These are phyloP conservation scores for Pichia rugopelliculosa DNA, from an alignment of 805 yeast genomes.

Conservation along the genomic window DNA sequence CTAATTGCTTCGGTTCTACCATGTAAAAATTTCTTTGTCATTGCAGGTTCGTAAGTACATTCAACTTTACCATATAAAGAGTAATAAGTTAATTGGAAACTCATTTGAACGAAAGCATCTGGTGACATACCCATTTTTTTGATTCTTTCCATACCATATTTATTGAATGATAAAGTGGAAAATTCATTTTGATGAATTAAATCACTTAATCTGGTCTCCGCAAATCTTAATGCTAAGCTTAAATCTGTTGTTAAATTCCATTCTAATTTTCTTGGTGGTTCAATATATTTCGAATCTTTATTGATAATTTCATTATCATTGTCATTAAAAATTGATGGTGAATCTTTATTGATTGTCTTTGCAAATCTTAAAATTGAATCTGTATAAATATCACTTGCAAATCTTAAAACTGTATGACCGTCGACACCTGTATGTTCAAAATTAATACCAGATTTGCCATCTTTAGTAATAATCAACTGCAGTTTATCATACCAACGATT, in stretches of 20 bases:
- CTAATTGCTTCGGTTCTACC: constrained; percentile 93
- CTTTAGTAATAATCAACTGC: constrained; percentile 78
- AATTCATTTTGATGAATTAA: constrained; percentile 86
- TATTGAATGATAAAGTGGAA: constrained; percentile 65
- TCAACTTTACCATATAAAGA: constrained; percentile 90
- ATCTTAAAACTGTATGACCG: constrained; percentile 86
- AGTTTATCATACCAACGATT: constrained; percentile 89
- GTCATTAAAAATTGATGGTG: constrained; percentile 65
- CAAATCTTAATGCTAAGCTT: constrained; percentile 75
- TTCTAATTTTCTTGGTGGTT: constrained; percentile 80
- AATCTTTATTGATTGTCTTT: constrained; percentile 64
- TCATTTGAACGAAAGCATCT: constrained; percentile 91
- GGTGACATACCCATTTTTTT: constrained; percentile 85
- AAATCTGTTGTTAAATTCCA: constrained; percentile 80
- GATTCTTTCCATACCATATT: constrained; percentile 68
- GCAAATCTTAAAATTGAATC: constrained; percentile 88
- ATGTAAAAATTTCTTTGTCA: constrained; percentile 82
- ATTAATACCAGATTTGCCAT: constrained; percentile 89
- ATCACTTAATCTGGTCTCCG: constrained; percentile 83
- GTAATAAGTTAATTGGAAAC: constrained; percentile 86
- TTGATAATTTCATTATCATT: constrained; percentile 38
- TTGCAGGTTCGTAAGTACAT: constrained; percentile 92
- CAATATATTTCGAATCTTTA: constrained; percentile 36
- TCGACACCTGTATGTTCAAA: constrained; percentile 94
- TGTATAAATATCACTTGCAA: constrained; percentile 85